A percentile compares a stretch with the other conserved stretches of the same genome.
phyloP scores from a whole-genome alignment of 176 grass and related monocot genomes.

The Dendrocalamus sinicus region DNA sequence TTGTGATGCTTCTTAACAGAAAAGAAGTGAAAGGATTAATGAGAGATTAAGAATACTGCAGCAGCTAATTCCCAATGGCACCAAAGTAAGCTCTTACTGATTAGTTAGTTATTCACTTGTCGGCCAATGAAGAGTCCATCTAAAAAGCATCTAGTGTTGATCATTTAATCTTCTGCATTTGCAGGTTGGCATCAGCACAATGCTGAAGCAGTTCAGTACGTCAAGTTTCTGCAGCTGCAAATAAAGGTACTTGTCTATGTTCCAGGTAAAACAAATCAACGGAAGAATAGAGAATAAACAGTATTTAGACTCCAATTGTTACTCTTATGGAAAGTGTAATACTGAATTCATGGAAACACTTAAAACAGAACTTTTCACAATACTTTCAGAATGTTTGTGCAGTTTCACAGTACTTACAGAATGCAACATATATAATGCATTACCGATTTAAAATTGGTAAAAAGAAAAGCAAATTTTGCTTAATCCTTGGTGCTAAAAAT shows the following conservation, averaged over 20 bases:
- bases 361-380: neutral
- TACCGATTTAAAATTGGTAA: neutral
- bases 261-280: neutral
- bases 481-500: neutral
- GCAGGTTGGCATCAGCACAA: constrained; percentile 63
- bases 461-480: neutral
- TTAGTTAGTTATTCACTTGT: neutral
- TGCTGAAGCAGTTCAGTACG: constrained; percentile 59
- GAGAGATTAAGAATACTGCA: constrained; percentile 43
- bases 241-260: constrained; percentile 42
- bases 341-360: neutral
- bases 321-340: neutral
- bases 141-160: neutral
- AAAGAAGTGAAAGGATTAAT: constrained; percentile 51
- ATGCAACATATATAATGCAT: neutral
- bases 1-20: constrained; percentile 33
- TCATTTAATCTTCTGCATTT: neutral
- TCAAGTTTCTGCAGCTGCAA: constrained; percentile 54
- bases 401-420: neutral
- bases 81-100: constrained; percentile 28
- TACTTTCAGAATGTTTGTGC: neutral
- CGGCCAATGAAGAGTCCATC: neutral
- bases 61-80: constrained; percentile 53
- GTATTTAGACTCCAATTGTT: neutral
- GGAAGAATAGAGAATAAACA: neutral